Base-by-base conservation (phyloP, 1,284 basidiomycete genomes). In the Mycena citricolor region DNA sequence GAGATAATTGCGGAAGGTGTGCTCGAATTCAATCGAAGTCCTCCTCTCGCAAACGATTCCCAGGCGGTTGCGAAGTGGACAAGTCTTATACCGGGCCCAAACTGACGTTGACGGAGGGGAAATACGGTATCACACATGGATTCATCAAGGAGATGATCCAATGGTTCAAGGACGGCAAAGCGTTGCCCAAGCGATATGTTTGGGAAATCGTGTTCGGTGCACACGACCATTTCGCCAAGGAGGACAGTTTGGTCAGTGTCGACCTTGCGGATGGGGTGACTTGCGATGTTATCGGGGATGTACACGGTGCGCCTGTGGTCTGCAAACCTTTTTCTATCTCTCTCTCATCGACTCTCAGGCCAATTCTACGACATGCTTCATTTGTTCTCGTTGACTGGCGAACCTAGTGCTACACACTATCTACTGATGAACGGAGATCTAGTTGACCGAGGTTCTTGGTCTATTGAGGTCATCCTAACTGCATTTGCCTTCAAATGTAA, bases 401-500 rank as follows among this genome's bases (percentile, higher is more conserved):
- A 81, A 42, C 94, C 94, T 12, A 83, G 73, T 44, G 79, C 87
- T 44, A 83, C 78, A 23, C 93, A 95, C 57, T 86, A 85, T 57
- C 67, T 97, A 36, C 70, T 95, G 30, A 95, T 97, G 86, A 97
- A 95, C 63, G 94, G 92, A 13, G 94, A 97, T 71, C 85, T 97
- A 47, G 97, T 99, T 30, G 97, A 99, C 66, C 84, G 97, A 49
- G 97, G 95, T 12, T 94, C 90, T 24, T 97, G 94, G 94, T 92
- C 90, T 8, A 88, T 97, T 47, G 97, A 99, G 68, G 94, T 98
- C 45, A 94, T 94, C 42, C 68, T 99, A 49, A 89, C 90, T 8
- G 84, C 94, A 2, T 91, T 99, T 61, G 92, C 94, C 5, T 97
- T 90, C 71, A 99, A 99, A 76, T 99, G 94, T 85, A 55, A 59